phyloP scores from a whole-genome alignment of 31 red algal species.

The Asparagopsis taxiformis region DNA sequence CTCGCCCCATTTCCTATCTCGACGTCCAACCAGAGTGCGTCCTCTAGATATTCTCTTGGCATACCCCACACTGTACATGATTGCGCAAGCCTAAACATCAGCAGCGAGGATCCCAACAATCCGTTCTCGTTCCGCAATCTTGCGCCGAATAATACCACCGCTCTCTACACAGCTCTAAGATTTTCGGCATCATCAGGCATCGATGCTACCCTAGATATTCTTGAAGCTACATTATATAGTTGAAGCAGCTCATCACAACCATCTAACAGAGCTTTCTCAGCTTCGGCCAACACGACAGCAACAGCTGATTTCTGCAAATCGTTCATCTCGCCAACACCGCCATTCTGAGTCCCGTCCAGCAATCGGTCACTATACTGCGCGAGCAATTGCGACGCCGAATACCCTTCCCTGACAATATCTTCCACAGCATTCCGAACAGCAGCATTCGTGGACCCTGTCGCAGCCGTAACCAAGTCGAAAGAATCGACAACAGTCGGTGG shows the following conservation, averaged over 20 bases:
- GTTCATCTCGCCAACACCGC: constrained; percentile 34
- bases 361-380: constrained; percentile 35
- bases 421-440: constrained; percentile 39
- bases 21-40: no score
- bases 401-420: constrained; percentile 53
- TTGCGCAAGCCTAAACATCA: no score
- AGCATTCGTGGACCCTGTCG: constrained; percentile 16
- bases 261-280: constrained; percentile 75
- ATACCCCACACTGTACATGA: no score
- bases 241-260: constrained; percentile 84
- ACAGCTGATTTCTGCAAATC: constrained; percentile 86
- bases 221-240: constrained; percentile 63
- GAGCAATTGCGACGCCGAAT: constrained; percentile 53
- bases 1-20: no score
- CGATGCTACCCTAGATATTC: constrained; percentile 32
- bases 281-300: constrained; percentile 67
- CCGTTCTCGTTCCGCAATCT: no score
- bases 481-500: constrained; percentile 48
- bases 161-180: not conserved
- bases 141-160: no score
- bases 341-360: constrained; percentile 2
- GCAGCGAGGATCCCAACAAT: no score
- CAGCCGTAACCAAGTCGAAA: constrained; percentile 32
- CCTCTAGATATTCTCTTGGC: no score
- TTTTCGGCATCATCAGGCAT: constrained; percentile 6